Evolutionary conservation across 1,284 basidiomycete species (phyloP).

Genomic region (Cryptococcus sp.): DNA sequence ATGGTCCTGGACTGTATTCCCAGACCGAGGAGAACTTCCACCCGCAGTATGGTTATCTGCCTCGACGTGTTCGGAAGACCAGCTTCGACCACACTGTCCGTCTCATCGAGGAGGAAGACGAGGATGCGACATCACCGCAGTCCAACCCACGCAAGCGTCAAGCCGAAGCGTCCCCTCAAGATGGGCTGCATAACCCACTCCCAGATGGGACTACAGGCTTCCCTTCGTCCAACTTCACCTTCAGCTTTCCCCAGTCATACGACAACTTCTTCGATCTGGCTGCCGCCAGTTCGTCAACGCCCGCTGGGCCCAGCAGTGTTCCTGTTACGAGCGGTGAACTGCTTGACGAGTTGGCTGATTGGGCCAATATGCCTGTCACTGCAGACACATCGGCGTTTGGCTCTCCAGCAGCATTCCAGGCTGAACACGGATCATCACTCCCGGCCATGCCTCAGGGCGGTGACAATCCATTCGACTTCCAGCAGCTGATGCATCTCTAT

Average conservation of each 20-base stretch:
- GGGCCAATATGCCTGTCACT: conserved; percentile 29
- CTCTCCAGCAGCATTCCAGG: conserved; percentile 26
- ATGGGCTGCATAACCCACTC: conserved; percentile 31
- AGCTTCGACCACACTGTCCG: conserved; percentile 86
- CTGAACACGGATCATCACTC: conserved; percentile 18
- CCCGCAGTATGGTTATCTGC: conserved; percentile 63
- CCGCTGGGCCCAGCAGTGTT: conserved; percentile 13
- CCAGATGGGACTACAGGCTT: conserved; percentile 56
- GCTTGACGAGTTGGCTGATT: conserved; percentile 20
- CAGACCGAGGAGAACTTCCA: conserved; percentile 52
- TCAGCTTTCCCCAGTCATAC: conserved; percentile 60
- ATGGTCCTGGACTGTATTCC: conserved; percentile 47
- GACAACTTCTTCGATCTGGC: conserved; percentile 67
- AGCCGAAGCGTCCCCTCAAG: conserved; percentile 48
- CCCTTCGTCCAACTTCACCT: conserved; percentile 74
- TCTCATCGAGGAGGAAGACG: conserved; percentile 22
- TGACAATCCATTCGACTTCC: conserved; percentile 51
- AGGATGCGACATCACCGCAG: conserved; percentile 16
- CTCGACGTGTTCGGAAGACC: conserved; percentile 79
- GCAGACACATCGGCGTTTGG: conserved; percentile 31
- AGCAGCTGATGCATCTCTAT: conserved; percentile 55
- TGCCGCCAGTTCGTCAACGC: conserved; percentile 37
- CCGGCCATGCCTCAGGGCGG: conserved; percentile 15
- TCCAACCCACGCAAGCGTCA: conserved; percentile 45
- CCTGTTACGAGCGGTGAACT: conserved; percentile 8